phyloP scores from a whole-genome alignment of 805 yeast species.

The Candida vaughaniae region DNA sequence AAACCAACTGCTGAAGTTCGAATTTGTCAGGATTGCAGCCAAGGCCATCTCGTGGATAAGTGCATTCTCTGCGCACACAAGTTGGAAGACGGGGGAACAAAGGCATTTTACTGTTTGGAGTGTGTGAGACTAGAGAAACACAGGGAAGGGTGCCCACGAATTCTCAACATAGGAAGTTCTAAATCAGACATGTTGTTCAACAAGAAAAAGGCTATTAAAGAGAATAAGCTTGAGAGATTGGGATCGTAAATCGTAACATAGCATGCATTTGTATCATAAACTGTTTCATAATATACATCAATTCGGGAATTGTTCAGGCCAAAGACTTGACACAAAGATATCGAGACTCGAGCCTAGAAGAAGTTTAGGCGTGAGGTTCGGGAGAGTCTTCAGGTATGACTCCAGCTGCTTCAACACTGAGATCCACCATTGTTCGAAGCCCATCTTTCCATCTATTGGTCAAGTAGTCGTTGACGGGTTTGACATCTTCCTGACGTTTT shows the following conservation, averaged over 20 bases:
- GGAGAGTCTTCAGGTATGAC: neutral
- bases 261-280: too few relatives aligned
- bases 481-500: constrained; percentile 41
- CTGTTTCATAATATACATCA: too few relatives aligned
- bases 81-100: constrained; percentile 47
- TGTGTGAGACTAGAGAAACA: constrained; percentile 78
- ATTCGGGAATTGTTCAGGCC: too few relatives aligned
- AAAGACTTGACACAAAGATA: too few relatives aligned
- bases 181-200: constrained; percentile 66
- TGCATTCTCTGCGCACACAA: constrained; percentile 78
- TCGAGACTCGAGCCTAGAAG: too few relatives aligned
- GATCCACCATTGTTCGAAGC: constrained; percentile 37
- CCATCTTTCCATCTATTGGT: constrained; percentile 52
- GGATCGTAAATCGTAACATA: too few relatives aligned
- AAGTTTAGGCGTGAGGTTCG: neutral
- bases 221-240: constrained; percentile 12
- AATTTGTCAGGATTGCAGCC: constrained; percentile 83
- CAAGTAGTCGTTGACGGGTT: constrained; percentile 45
- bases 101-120: constrained; percentile 80
- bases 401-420: constrained; percentile 26
- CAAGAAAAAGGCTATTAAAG: constrained; percentile 34
- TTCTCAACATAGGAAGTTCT: constrained; percentile 77
- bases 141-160: constrained; percentile 90
- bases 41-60: constrained; percentile 58
- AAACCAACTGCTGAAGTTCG: constrained; percentile 65